Conservation (phyloP, 371 early-diverging fungal genomes). For the Zopfochytrium polystomum region DNA sequence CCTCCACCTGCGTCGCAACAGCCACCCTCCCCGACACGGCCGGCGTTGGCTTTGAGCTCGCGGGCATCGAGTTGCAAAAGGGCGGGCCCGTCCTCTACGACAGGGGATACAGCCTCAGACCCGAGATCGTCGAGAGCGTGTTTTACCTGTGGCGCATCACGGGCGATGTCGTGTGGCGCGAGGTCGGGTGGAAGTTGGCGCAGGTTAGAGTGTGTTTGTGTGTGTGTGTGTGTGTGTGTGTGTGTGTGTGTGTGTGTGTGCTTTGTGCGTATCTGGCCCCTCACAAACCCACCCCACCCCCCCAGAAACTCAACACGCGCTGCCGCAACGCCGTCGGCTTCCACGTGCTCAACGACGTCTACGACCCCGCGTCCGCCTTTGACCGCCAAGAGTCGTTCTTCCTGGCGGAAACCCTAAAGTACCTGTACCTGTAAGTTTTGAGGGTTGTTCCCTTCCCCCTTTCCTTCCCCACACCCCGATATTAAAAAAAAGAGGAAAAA, state of each 20-base stretch:
- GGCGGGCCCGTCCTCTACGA: background rate
- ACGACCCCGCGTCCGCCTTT: slow-evolving; percentile 38
- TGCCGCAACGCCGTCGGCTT: background rate
- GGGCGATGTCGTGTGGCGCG: slow-evolving; percentile 73
- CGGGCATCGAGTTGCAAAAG: no score
- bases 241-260: no score
- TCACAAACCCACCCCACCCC: background rate
- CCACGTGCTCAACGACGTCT: slow-evolving; percentile 43
- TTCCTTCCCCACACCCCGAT: no score
- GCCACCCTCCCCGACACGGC: background rate
- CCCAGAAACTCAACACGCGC: slow-evolving; percentile 17
- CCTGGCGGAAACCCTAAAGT: slow-evolving; percentile 82
- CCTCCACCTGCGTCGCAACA: slow-evolving; percentile 34
- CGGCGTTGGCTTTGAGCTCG: no score
- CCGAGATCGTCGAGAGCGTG: slow-evolving; percentile 87
- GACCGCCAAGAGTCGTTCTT: slow-evolving; percentile 60
- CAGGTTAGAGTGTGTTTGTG: no score
- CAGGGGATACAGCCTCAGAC: slow-evolving; percentile 50
- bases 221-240: no score
- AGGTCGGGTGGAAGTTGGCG: slow-evolving; percentile 85
- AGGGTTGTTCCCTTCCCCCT: no score
- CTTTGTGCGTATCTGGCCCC: background rate
- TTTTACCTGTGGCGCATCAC: slow-evolving; percentile 83
- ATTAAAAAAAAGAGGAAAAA: no score
- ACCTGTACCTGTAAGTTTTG: slow-evolving; percentile 33